Evolutionary conservation across 495 filamentous ascomycete species (phyloP).

Genomic region (Neurospora africana): DNA sequence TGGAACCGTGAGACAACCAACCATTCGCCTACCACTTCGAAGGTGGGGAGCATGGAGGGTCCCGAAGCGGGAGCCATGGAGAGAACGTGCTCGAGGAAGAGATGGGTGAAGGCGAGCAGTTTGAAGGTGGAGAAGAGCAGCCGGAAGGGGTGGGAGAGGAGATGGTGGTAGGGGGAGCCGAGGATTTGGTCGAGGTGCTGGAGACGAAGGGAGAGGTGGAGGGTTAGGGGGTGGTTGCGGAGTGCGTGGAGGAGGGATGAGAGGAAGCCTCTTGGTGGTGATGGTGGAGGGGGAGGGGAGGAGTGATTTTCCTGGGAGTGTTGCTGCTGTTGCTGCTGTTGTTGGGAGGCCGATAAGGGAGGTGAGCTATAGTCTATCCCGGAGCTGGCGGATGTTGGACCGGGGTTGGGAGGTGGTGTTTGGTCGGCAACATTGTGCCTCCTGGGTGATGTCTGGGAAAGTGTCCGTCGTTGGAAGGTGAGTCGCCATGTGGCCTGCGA

Average conservation of each 20-base stretch:
- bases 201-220: not conserved
- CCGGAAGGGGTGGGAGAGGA: conserved; percentile 29
- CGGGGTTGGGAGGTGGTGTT: not conserved
- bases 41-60: conserved; percentile 74
- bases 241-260: not conserved
- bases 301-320: not conserved
- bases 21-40: conserved; percentile 53
- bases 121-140: conserved; percentile 28
- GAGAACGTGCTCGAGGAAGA: conserved; percentile 46
- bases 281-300: not conserved
- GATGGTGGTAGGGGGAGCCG: not conserved
- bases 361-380: not conserved
- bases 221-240: not conserved
- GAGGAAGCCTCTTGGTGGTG: not conserved
- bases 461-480: not conserved
- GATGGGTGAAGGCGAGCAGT: conserved; percentile 41
- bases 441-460: not conserved
- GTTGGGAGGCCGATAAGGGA: not conserved
- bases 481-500: not conserved
- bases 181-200: conserved; percentile 5
- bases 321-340: not conserved
- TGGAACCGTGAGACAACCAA: conserved; percentile 56
- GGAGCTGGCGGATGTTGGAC: not conserved
- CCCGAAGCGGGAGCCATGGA: conserved; percentile 45
- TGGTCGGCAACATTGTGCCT: not conserved